Evolutionary conservation across 2,329 filamentous ascomycete genomes (phyloP).

Genomic region (Monilinia fructicola): DNA sequence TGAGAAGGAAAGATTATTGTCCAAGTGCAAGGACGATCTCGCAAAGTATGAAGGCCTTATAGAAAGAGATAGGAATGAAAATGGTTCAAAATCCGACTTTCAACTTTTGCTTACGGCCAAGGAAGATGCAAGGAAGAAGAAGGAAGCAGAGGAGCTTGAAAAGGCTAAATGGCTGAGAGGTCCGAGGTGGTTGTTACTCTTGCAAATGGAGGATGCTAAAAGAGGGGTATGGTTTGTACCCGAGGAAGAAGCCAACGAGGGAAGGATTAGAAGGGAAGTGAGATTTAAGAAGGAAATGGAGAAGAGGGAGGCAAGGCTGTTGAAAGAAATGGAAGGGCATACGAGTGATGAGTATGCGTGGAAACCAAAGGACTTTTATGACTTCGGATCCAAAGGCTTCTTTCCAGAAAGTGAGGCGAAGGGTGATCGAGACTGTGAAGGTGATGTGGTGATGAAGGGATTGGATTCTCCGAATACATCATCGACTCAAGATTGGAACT

Average conservation of each 20-base stretch:
- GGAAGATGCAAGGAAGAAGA: conserved; percentile 6
- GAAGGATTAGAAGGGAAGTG: neutral
- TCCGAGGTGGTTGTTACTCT: conserved; percentile 3
- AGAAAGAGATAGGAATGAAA: neutral
- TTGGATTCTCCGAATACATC: neutral
- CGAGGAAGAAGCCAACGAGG: conserved; percentile 25
- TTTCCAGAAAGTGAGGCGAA: conserved; percentile 6
- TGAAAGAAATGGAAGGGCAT: conserved; percentile 5
- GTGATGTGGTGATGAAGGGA: conserved; percentile 28
- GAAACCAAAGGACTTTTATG: neutral
- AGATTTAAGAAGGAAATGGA: conserved; percentile 9
- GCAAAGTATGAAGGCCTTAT: neutral
- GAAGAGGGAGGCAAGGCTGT: conserved; percentile 8
- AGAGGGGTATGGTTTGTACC: conserved; percentile 22
- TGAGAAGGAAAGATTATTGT: conserved; percentile 19
- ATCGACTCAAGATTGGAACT: neutral
- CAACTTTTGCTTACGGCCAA: neutral
- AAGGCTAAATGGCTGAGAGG: neutral
- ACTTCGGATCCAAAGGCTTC: neutral
- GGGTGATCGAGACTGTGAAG: conserved; percentile 19
- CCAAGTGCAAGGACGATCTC: neutral
- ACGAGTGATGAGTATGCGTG: conserved; percentile 26
- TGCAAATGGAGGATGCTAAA: conserved; percentile 3
- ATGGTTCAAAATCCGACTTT: neutral
- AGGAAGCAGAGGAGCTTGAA: neutral